Evolutionary conservation across 2,329 filamentous ascomycete genomes (phyloP), one percentile per base, ranked within the genome.

Genomic region (Fusarium sp.): DNA sequence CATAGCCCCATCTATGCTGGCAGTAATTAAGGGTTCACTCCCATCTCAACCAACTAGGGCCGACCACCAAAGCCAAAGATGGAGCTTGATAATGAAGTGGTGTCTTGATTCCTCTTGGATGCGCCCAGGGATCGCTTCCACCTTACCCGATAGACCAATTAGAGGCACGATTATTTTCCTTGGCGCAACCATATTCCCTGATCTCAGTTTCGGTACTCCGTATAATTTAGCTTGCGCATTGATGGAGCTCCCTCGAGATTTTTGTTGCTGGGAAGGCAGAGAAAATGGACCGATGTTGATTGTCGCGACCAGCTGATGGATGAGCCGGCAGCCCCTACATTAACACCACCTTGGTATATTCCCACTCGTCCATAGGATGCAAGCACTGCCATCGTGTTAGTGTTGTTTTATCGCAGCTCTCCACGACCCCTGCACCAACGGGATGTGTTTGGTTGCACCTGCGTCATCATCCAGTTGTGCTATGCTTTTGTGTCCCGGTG

Each of bases 401-500:
- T 40, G 48, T 14, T 52, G 14, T 26, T 36, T 51, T 49, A 53
- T 58, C 31, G 50, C 42, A 40, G 20, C 42, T 52, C 34, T 42
- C 55, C 59, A 39, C 44, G 48, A 61, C 36, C 68, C 68, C 63
- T 69, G 67, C 36, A 55, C 42, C 36, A 49, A 39, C 39, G 18
- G 28, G 43, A 38, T 38, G 34, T 49, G 42, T 58, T 45, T 59
- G 63, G 69, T 62, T 67, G 66, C 69, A 72, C 63, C 59, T 72
- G 69, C 69, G 69, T 72, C 69, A 72, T 72, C 61, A 63, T 51
- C 46, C 33, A 68, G 18, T 56, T 67, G 62, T 58, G 39, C 40
- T 52, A 42, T 53, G 45, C 34, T 54, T 58, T 54, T 60, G 45
- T 63, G 58, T 64, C 58, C 45, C 17, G 28, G 20, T 63, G 58